A percentile compares a stretch with the other conserved stretches of the same genome.
Conservation (phyloP, 2,329 filamentous ascomycete species). For the Akanthomyces dipterigenus region DNA sequence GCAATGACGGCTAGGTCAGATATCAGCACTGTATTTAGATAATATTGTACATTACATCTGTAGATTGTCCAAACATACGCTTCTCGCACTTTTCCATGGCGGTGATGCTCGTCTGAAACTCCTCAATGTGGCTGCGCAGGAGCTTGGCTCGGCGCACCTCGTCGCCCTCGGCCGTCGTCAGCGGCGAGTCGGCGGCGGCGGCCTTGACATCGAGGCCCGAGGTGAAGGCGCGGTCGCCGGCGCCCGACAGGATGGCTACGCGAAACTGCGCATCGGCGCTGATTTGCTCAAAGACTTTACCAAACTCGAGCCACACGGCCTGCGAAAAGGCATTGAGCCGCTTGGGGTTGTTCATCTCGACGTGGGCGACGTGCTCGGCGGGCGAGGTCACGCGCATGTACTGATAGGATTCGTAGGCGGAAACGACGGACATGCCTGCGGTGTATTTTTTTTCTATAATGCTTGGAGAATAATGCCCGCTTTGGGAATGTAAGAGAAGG, state of each 20-base stretch:
- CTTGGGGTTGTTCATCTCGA: conserved; percentile 80
- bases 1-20: conserved; percentile 62
- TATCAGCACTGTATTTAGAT: not conserved
- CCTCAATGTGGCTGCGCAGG: conserved; percentile 61
- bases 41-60: not conserved
- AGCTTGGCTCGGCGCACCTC: conserved; percentile 55
- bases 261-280: conserved; percentile 68
- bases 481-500: not conserved
- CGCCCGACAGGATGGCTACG: conserved; percentile 70
- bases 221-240: conserved; percentile 78
- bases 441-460: not conserved
- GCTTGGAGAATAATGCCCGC: too few relatives aligned
- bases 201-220: conserved; percentile 77
- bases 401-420: conserved; percentile 41
- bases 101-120: conserved; percentile 74
- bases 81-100: conserved; percentile 84
- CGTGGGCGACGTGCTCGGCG: conserved; percentile 68
- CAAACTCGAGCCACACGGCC: conserved; percentile 80
- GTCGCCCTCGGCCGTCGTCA: conserved; percentile 40
- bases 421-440: conserved; percentile 6
- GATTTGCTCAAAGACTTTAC: conserved; percentile 63
- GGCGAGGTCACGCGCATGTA: conserved; percentile 73
- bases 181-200: conserved; percentile 47
- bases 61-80: conserved; percentile 41
- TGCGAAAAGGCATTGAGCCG: conserved; percentile 87